Base-by-base conservation (phyloP, 768 basidiomycete genomes). In the Suillus hirtellus region DNA sequence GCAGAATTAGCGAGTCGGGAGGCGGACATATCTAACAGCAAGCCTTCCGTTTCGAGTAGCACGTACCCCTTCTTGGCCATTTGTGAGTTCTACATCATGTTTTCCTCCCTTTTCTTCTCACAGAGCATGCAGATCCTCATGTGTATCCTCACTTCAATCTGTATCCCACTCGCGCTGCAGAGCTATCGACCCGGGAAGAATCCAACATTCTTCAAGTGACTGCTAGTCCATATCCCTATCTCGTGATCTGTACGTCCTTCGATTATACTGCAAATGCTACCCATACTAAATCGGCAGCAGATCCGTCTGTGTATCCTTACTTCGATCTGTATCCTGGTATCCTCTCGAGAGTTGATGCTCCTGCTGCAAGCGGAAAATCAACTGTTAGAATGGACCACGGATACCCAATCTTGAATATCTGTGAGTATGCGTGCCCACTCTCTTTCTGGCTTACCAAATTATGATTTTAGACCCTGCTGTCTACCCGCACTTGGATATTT, bases 301-400 rank as follows among this genome's bases (percentile, higher is more conserved):
- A 82, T 71, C 78, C 80, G 21, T 67, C 77, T 17, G 74, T 77
- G 37, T 79, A 79, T 65, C 72, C 75, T 9, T 40, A 65, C 17
- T 71, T 75, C 54, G 69, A 73, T 47, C 60, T 76, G 17, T 76
- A 76, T 60, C 73, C 75, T 7, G 24, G 59, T 34, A 40, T 44
- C 42, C 43, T 15, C 19, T 42, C 34, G 31, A 58, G 21, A 56
- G 11, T 42, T 42, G 38, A 40, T 42, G 17, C 56, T 8, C 31
- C 38, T 40, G 19, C 21, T 43, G 35, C 40, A 31, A 58, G 56
- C 40, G 14, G 40, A 19, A 31, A 44, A n/a, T 24, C 61, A 19
- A 1, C 37, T 60, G 54, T 67, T 10, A 60, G 31, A 15, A 38
- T 63, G 60, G 60, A 55, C 9, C 54, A 61, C 27, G 11, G 43